phyloP scores from a whole-genome alignment of 2,329 filamentous ascomycete species.

The Ophiostoma piceae region DNA sequence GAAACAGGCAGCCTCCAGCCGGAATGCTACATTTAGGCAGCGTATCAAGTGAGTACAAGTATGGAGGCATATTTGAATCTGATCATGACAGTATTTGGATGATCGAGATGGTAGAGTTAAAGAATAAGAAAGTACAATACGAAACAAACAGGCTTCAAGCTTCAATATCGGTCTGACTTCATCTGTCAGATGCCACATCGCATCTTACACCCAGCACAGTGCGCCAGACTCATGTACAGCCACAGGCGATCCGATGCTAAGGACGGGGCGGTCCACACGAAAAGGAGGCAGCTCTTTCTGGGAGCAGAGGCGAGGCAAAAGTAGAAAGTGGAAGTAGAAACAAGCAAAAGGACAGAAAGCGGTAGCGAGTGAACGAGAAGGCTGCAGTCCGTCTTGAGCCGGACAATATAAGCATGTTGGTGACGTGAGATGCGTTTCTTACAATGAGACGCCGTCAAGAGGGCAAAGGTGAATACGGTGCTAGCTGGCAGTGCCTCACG shows the following conservation, averaged over 20 bases:
- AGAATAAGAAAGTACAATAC: background rate
- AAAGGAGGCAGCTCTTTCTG: constrained; percentile 2
- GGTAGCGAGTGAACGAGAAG: constrained; percentile 2
- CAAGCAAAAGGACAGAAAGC: constrained; percentile 2
- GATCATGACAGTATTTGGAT: background rate
- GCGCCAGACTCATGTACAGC: background rate
- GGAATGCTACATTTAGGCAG: constrained; percentile 1
- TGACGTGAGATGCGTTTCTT: background rate
- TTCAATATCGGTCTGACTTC: too few species aligned
- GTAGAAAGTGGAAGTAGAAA: background rate
- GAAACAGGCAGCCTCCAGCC: constrained; percentile 1
- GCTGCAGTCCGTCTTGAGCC: background rate
- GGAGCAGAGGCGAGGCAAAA: background rate
- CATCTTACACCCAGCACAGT: constrained; percentile 2
- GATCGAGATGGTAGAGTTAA: background rate
- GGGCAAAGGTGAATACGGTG: background rate
- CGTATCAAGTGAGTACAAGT: background rate
- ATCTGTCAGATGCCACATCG: background rate
- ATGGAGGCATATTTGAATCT: too few species aligned
- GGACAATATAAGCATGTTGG: too few species aligned
- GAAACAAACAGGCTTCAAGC: too few species aligned
- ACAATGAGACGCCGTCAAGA: background rate
- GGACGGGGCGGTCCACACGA: constrained; percentile 9
- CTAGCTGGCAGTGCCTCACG: background rate
- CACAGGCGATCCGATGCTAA: constrained; percentile 8